Evolutionary conservation across 2,329 filamentous ascomycete species (phyloP).

Genomic region (Mollisia scopiformis): DNA sequence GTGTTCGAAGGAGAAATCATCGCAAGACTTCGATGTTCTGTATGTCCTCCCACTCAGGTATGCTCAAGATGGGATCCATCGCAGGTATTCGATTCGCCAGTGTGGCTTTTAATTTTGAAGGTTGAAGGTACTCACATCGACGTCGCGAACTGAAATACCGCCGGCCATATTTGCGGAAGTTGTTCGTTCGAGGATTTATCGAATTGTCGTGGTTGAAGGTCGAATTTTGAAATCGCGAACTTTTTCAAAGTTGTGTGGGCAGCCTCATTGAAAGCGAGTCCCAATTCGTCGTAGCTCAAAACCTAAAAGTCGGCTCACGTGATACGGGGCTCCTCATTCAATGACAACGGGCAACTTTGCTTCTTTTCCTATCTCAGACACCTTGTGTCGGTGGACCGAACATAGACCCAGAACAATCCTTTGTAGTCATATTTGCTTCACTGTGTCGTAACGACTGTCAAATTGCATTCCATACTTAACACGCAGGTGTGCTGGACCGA

Average conservation of each 20-base stretch:
- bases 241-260: neutral
- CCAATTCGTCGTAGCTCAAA: neutral
- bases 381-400: neutral
- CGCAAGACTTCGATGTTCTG: no score
- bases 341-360: neutral
- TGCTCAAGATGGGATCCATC: neutral
- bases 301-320: neutral
- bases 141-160: constrained; percentile 82
- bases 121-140: constrained; percentile 68
- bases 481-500: no score
- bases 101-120: neutral
- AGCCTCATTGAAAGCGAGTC: neutral
- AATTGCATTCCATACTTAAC: no score
- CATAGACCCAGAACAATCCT: neutral
- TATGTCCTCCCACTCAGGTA: neutral
- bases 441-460: neutral
- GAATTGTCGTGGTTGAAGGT: constrained; percentile 6
- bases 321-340: neutral
- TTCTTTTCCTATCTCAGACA: neutral
- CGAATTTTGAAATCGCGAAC: constrained; percentile 9
- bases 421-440: neutral
- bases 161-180: constrained; percentile 74
- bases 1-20: constrained; percentile 6
- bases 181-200: constrained; percentile 26
- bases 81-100: neutral